Conservation (phyloP, 2,329 filamentous ascomycete species). For the Aphanoascus verrucosus region DNA sequence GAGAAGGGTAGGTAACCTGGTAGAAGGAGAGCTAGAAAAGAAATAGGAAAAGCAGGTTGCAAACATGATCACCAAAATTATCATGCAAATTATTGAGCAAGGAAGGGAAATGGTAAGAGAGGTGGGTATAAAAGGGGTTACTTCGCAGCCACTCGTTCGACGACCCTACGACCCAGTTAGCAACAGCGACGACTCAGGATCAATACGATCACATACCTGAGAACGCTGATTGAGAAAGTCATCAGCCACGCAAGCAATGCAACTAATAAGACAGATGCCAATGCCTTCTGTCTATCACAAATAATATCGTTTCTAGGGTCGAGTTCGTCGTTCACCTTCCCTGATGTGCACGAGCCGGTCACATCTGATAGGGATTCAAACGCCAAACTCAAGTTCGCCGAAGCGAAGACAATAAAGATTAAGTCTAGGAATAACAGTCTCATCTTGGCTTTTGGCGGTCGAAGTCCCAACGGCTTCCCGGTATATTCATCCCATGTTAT, state of each 20-base stretch:
- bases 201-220: conserved; percentile 13
- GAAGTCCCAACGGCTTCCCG: conserved; percentile 79
- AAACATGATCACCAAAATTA: neutral
- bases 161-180: conserved; percentile 13
- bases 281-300: conserved; percentile 54
- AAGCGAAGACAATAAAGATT: conserved; percentile 95
- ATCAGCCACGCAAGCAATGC: conserved; percentile 80
- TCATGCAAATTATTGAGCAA: neutral
- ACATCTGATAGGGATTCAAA: conserved; percentile 67
- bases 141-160: conserved; percentile 16
- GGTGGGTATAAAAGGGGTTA: conserved; percentile 2
- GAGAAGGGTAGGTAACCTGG: neutral
- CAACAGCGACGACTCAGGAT: neutral
- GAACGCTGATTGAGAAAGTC: conserved; percentile 64
- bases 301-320: conserved; percentile 39
- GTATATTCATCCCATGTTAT: conserved; percentile 97
- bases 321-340: conserved; percentile 27
- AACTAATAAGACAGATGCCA: conserved; percentile 69
- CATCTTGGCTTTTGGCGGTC: conserved; percentile 74
- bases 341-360: conserved; percentile 48
- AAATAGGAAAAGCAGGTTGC: neutral
- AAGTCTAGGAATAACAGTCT: conserved; percentile 83
- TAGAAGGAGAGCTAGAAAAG: neutral
- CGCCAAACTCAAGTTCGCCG: conserved; percentile 79
- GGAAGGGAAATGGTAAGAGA: neutral